A percentile compares a stretch with the other conserved stretches of the same genome.
Evolutionary conservation across 306 rosid genomes (phyloP).

Genomic region (Cucurbita moschata): DNA sequence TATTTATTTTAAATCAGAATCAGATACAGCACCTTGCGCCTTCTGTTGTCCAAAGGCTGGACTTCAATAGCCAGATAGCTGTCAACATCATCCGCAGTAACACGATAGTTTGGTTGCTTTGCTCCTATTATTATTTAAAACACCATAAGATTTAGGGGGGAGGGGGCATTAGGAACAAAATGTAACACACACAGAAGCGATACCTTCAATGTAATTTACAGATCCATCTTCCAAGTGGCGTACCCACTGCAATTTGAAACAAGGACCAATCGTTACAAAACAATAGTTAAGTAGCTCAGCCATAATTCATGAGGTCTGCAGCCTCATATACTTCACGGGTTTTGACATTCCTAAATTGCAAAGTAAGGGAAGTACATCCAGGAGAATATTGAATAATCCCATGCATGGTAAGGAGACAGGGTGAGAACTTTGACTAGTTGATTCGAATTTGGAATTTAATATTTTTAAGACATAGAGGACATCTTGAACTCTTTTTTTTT

Average conservation of each 20-base stretch:
- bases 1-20: neutral
- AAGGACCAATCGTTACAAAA: neutral
- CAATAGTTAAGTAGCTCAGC: neutral
- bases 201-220: conserved; percentile 76
- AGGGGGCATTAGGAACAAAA: neutral
- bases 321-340: neutral
- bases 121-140: conserved; percentile 47
- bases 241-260: conserved; percentile 56
- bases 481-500: neutral
- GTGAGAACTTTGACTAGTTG: neutral
- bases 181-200: conserved; percentile 2
- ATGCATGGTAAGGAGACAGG: neutral
- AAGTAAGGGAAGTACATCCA: neutral
- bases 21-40: conserved; percentile 57
- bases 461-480: neutral
- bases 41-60: conserved; percentile 86
- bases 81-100: conserved; percentile 83
- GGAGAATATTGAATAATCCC: neutral
- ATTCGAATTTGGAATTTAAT: neutral
- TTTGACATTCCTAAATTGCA: neutral
- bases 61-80: conserved; percentile 87
- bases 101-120: conserved; percentile 80
- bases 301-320: neutral
- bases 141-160: conserved; percentile 8
- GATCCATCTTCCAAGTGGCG: conserved; percentile 90